These are phyloP conservation scores for Claviceps fusiformis DNA, from an alignment of 2,329 filamentous ascomycete genomes.

Conservation along the genomic window DNA sequence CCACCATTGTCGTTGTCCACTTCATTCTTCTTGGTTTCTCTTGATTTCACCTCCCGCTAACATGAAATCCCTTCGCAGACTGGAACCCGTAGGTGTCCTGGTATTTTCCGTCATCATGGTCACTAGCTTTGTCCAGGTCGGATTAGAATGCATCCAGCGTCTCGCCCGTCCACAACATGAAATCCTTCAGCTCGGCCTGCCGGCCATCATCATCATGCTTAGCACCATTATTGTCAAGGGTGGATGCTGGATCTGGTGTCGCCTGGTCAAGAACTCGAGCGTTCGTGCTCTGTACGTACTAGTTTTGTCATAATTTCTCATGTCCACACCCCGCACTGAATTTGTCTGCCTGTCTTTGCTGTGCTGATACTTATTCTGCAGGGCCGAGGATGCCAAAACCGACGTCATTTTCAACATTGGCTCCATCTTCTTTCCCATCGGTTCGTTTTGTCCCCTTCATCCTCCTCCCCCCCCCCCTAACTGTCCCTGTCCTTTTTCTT, in stretches of 20 bases:
- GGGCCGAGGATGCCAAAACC: slow-evolving; percentile 42
- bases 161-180: slow-evolving; percentile 47
- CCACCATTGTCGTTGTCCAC: no score
- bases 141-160: slow-evolving; percentile 53
- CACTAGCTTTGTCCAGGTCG: slow-evolving; percentile 69
- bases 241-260: slow-evolving; percentile 76
- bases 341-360: background rate
- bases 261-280: slow-evolving; percentile 70
- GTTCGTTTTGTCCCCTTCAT: slow-evolving; percentile 21
- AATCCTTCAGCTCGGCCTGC: slow-evolving; percentile 57
- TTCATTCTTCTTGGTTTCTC: background rate
- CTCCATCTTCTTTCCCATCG: slow-evolving; percentile 72
- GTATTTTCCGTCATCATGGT: slow-evolving; percentile 82
- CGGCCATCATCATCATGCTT: slow-evolving; percentile 69
- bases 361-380: slow-evolving; percentile 8
- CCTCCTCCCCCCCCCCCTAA: no score
- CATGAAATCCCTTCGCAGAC: slow-evolving; percentile 21
- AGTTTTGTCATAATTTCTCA: background rate
- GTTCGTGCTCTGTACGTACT: slow-evolving; percentile 58
- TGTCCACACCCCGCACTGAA: no score
- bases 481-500: background rate
- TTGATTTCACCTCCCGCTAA: background rate
- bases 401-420: slow-evolving; percentile 87
- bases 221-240: slow-evolving; percentile 72
- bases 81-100: slow-evolving; percentile 69